Percentiles rank a stretch among this genome's conserved stretches.
Conservation (phyloP, 2,329 filamentous ascomycete species). For the Phoma herbarum region DNA sequence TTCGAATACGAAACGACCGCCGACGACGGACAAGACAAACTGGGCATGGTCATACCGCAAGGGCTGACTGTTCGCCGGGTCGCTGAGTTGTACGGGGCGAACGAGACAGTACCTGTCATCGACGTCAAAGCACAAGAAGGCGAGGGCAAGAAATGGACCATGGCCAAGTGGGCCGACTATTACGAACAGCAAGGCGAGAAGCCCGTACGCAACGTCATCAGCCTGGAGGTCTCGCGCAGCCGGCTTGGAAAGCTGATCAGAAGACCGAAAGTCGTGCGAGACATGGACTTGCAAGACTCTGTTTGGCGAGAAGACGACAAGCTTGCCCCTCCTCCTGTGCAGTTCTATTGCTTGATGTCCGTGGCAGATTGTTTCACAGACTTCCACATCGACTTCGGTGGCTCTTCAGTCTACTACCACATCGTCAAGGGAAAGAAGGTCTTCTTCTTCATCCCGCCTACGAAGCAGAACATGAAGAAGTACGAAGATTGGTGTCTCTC, state of each 20-base stretch:
- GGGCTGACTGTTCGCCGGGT: conserved; percentile 70
- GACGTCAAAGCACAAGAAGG: conserved; percentile 75
- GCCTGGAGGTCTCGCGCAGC: conserved; percentile 72
- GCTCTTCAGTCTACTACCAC: conserved; percentile 75
- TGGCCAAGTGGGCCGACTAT: conserved; percentile 72
- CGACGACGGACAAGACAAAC: conserved; percentile 70
- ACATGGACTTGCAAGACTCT: conserved; percentile 66
- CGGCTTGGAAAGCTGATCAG: conserved; percentile 68
- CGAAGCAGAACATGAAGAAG: conserved; percentile 72
- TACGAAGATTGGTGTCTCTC: conserved; percentile 77
- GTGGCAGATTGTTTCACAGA: conserved; percentile 76
- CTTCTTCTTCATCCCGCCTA: conserved; percentile 76
- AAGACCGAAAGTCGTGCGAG: conserved; percentile 70
- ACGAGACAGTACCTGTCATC: conserved; percentile 71
- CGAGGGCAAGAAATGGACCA: conserved; percentile 70
- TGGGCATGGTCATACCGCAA: conserved; percentile 74
- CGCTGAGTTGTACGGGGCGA: conserved; percentile 69
- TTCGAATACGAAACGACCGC: conserved; percentile 59
- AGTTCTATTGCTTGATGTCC: conserved; percentile 76
- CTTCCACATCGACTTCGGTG: conserved; percentile 76
- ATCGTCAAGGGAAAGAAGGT: conserved; percentile 74
- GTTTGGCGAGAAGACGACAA: conserved; percentile 66
- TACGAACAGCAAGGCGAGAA: conserved; percentile 72
- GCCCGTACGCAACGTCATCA: conserved; percentile 73
- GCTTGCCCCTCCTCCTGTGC: conserved; percentile 68